Evolutionary conservation across 2,329 filamentous ascomycete species (phyloP).

Genomic region (Pezicula neosporulosa): DNA sequence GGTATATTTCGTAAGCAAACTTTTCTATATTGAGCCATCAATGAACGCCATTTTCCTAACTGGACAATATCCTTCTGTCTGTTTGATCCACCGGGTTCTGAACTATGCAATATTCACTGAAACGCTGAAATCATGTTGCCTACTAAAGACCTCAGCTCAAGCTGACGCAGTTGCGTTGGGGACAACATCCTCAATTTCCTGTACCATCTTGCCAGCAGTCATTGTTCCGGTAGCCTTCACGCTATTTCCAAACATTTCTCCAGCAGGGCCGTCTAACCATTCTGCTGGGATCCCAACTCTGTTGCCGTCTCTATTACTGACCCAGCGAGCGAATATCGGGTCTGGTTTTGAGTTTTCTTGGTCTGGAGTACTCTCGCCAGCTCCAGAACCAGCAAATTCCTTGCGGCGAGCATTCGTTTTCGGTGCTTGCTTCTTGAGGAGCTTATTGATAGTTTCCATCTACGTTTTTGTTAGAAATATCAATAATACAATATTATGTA

Average conservation of each 20-base stretch:
- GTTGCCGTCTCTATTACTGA: slow-evolving; percentile 63
- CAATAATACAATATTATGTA: not conserved
- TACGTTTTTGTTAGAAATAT: slow-evolving; percentile 29
- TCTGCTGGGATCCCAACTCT: slow-evolving; percentile 64
- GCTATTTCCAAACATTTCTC: slow-evolving; percentile 49
- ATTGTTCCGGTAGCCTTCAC: slow-evolving; percentile 13
- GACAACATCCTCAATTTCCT: slow-evolving; percentile 21
- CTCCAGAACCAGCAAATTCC: slow-evolving; percentile 30
- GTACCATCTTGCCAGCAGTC: slow-evolving; percentile 26
- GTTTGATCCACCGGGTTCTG: too few relatives aligned
- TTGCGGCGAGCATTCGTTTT: slow-evolving; percentile 57
- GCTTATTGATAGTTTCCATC: slow-evolving; percentile 90
- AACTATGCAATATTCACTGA: too few relatives aligned
- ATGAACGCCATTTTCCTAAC: too few relatives aligned
- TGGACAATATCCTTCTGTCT: too few relatives aligned
- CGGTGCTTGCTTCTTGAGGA: slow-evolving; percentile 80
- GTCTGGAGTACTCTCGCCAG: slow-evolving; percentile 45
- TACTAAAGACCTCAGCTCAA: not conserved
- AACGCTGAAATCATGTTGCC: too few relatives aligned
- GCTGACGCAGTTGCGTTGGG: not conserved
- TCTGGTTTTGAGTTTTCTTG: slow-evolving; percentile 46
- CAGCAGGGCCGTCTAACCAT: slow-evolving; percentile 61
- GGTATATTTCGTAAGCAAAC: too few relatives aligned
- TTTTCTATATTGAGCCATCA: too few relatives aligned
- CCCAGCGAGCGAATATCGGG: slow-evolving; percentile 66